These are phyloP conservation scores for Fraxinus excelsior DNA, from an alignment of 257 asterid genomes.

Conservation along the genomic window DNA sequence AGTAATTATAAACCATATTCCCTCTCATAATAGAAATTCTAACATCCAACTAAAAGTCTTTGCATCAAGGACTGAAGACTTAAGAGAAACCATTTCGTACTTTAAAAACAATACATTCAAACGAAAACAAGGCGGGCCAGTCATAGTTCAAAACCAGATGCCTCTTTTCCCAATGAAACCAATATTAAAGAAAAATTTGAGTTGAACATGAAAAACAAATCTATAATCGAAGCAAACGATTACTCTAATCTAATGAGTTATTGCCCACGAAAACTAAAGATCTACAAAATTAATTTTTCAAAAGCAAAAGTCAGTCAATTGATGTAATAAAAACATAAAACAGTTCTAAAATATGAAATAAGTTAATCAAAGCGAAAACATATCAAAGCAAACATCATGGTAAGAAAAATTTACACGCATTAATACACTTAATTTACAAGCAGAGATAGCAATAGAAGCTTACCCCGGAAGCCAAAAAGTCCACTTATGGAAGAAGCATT, in stretches of 20 bases:
- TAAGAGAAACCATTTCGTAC: neutral
- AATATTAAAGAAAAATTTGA: neutral
- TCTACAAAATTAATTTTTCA: neutral
- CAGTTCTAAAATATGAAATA: neutral
- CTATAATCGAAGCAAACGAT: constrained; percentile 3
- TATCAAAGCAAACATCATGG: neutral
- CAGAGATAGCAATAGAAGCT: neutral
- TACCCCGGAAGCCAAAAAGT: neutral
- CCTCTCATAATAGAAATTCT: neutral
- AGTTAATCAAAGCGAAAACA: neutral
- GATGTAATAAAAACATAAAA: neutral
- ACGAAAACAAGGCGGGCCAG: neutral
- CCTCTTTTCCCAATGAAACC: neutral
- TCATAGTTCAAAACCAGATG: neutral
- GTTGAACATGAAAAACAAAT: constrained; percentile 2
- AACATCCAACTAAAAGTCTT: neutral
- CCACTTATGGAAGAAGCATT: neutral
- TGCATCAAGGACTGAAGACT: neutral
- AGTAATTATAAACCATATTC: neutral
- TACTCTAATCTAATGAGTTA: neutral
- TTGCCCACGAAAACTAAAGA: neutral
- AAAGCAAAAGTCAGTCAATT: neutral
- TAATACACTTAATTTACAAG: neutral
- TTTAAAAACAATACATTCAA: neutral
- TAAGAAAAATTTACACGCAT: neutral